phyloP scores from a whole-genome alignment of 495 filamentous ascomycete species.

The Lasiosphaeria hispida region DNA sequence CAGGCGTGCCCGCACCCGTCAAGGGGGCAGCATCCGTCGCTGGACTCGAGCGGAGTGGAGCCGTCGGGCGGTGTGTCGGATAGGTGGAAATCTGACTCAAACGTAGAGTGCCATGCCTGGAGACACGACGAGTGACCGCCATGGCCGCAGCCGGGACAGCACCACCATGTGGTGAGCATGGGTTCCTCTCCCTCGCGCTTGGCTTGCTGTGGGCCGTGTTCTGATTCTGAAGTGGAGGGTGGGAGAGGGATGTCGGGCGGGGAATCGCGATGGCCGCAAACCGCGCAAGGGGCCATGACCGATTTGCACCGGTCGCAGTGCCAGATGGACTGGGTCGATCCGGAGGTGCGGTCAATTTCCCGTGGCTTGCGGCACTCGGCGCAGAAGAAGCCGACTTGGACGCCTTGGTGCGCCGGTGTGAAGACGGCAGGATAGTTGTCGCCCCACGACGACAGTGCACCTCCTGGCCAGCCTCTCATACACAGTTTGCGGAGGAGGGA shows the following conservation, averaged over 20 bases:
- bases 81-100: conserved; percentile 16
- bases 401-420: conserved; percentile 50
- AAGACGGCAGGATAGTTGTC: conserved; percentile 60
- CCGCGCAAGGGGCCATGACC: conserved; percentile 42
- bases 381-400: conserved; percentile 48
- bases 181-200: conserved; percentile 16
- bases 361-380: conserved; percentile 50
- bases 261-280: conserved; percentile 42
- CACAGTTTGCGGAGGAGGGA: conserved; percentile 67
- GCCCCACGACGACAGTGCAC: conserved; percentile 36
- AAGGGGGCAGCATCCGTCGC: conserved; percentile 70
- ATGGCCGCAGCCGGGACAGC: conserved; percentile 73
- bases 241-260: conserved; percentile 20
- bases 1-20: conserved; percentile 73
- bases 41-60: conserved; percentile 43
- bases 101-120: conserved; percentile 57
- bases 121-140: conserved; percentile 72
- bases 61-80: conserved; percentile 11
- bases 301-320: conserved; percentile 47
- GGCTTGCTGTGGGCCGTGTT: not conserved
- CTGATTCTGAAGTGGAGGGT: not conserved
- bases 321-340: conserved; percentile 40
- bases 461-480: conserved; percentile 47
- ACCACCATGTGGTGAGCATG: conserved; percentile 56
- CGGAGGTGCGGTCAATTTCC: conserved; percentile 43